Percentiles rank a stretch among this genome's conserved stretches.
Conservation (phyloP, 148 eudicot species). For the Spergularia marina region DNA sequence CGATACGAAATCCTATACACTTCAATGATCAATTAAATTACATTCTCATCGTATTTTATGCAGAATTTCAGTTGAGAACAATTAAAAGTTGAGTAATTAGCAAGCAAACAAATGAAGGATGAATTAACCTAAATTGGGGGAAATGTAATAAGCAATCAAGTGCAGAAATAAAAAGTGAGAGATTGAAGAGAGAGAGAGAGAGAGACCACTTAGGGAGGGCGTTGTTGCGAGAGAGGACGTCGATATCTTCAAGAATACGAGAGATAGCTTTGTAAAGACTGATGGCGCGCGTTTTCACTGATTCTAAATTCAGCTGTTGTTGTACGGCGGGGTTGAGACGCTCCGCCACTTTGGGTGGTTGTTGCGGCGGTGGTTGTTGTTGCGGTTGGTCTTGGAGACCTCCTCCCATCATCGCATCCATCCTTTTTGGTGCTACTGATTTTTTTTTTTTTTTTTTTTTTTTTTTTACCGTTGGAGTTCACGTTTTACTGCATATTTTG, state of each 20-base stretch:
- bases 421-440: not conserved
- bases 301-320: slow-evolving; percentile 81
- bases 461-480: not conserved
- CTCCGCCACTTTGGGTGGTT: slow-evolving; percentile 47
- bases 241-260: slow-evolving; percentile 83
- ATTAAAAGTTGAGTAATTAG: not conserved
- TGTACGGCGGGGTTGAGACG: slow-evolving; percentile 61
- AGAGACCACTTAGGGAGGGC: slow-evolving; percentile 71
- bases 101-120: not conserved
- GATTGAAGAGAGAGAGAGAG: not conserved
- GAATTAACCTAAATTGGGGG: not conserved
- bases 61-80: too few relatives aligned
- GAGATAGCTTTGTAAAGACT: slow-evolving; percentile 74
- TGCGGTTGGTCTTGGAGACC: slow-evolving; percentile 23
- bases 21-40: too few relatives aligned
- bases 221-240: slow-evolving; percentile 62
- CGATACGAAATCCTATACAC: too few relatives aligned
- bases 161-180: not conserved
- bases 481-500: too few relatives aligned
- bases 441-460: not conserved
- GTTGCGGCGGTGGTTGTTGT: slow-evolving; percentile 35
- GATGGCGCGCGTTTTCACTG: slow-evolving; percentile 75
- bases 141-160: not conserved
- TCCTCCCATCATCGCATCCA: slow-evolving; percentile 20
- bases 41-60: too few relatives aligned